Percentiles rank a stretch among this genome's conserved stretches.
phyloP scores from a whole-genome alignment of 1,139 yeast species.

The Candida freyschussii region DNA sequence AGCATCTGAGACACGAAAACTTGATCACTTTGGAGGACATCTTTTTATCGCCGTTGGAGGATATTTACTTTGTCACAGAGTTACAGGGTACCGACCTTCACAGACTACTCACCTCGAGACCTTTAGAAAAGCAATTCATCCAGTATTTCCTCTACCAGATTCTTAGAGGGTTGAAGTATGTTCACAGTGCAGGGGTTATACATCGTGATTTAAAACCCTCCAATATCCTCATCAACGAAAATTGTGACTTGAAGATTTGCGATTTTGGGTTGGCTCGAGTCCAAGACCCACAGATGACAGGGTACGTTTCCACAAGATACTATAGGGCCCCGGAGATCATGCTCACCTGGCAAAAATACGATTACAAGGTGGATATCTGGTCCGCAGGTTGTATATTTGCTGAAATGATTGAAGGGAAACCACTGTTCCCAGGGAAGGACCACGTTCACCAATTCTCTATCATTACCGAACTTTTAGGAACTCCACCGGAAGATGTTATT shows the following conservation, averaged over 20 bases:
- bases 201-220: constrained; percentile 94
- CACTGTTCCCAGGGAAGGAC: constrained; percentile 96
- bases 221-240: constrained; percentile 87
- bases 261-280: constrained; percentile 96
- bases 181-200: constrained; percentile 95
- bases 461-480: constrained; percentile 91
- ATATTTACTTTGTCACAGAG: constrained; percentile 95
- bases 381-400: constrained; percentile 99
- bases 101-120: constrained; percentile 84
- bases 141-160: constrained; percentile 95
- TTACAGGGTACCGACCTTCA: constrained; percentile 95
- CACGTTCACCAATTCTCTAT: constrained; percentile 97
- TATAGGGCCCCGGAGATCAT: constrained; percentile 98
- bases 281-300: constrained; percentile 99
- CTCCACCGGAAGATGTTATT: constrained; percentile 94
- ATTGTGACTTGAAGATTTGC: constrained; percentile 93
- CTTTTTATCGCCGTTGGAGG: constrained; percentile 91
- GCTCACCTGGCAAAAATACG: constrained; percentile 99
- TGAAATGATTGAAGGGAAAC: constrained; percentile 99
- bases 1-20: constrained; percentile 92
- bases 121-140: constrained; percentile 91
- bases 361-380: constrained; percentile 98
- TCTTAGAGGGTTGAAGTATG: constrained; percentile 86
- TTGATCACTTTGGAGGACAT: constrained; percentile 91
- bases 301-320: constrained; percentile 93